A percentile compares a stretch with the other conserved stretches of the same genome.
phyloP scores from a whole-genome alignment of 495 filamentous ascomycete species.

The Daldinia loculata region DNA sequence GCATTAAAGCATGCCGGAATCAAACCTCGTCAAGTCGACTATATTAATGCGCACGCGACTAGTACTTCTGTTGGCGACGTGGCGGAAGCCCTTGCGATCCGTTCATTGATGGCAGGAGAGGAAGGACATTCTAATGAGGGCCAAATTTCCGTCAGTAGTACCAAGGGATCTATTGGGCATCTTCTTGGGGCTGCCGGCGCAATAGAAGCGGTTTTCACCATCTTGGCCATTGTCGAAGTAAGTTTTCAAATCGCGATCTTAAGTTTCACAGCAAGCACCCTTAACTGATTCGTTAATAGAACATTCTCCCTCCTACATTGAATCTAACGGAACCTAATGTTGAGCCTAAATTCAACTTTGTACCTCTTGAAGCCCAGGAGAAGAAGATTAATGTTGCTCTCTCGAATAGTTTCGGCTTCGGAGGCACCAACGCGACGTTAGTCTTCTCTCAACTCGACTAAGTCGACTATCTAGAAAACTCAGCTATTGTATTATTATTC shows the following conservation, averaged over 20 bases:
- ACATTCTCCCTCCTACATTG: conserved; percentile 83
- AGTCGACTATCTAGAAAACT: neutral
- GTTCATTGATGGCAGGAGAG: conserved; percentile 75
- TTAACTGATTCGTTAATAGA: conserved; percentile 59
- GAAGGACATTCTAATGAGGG: conserved; percentile 68
- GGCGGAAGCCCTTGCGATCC: conserved; percentile 88
- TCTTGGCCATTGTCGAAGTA: conserved; percentile 79
- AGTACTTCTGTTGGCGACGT: conserved; percentile 84
- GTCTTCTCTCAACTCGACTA: conserved; percentile 66
- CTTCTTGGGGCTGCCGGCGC: conserved; percentile 90
- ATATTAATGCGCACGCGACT: conserved; percentile 96
- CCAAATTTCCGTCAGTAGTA: conserved; percentile 86
- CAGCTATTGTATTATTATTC: neutral
- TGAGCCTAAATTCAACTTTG: conserved; percentile 88
- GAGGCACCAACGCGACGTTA: conserved; percentile 91
- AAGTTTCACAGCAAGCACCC: neutral
- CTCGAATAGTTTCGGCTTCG: conserved; percentile 98
- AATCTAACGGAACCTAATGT: conserved; percentile 75
- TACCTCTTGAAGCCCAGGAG: conserved; percentile 74
- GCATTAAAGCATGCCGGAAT: conserved; percentile 78
- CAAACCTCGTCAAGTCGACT: conserved; percentile 76
- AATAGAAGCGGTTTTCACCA: conserved; percentile 84
- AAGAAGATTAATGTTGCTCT: conserved; percentile 76
- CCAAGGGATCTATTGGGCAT: conserved; percentile 93
- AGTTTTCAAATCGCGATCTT: conserved; percentile 46